Percentiles rank a stretch among this genome's conserved stretches.
Evolutionary conservation across 164 flowering plant species (phyloP).

Genomic region (Warburgia ugandensis): DNA sequence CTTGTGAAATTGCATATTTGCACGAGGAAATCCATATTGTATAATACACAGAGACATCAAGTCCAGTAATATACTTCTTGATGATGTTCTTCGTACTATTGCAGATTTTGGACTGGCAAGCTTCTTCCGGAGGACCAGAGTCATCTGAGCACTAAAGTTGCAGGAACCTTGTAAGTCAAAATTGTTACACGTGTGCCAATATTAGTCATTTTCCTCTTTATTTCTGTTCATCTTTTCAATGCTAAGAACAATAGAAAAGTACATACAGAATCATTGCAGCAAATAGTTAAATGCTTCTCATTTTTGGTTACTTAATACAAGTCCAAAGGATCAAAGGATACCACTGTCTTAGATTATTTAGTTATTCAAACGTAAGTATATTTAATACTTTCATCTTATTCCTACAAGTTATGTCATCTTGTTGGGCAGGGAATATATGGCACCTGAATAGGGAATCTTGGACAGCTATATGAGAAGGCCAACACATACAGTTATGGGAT

Average conservation of each 20-base stretch:
- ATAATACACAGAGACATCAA: conserved; percentile 61
- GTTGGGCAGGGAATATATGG: conserved; percentile 26
- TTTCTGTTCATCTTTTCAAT: too few relatives aligned
- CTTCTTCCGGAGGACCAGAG: conserved; percentile 44
- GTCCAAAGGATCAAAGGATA: too few relatives aligned
- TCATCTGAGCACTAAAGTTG: conserved; percentile 52
- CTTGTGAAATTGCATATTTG: conserved; percentile 51
- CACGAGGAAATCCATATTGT: conserved; percentile 49
- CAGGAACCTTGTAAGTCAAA: conserved; percentile 53
- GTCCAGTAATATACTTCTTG: conserved; percentile 45
- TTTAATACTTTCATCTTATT: too few relatives aligned
- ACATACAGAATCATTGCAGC: too few relatives aligned
- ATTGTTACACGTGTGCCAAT: not conserved
- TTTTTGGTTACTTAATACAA: too few relatives aligned
- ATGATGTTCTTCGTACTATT: conserved; percentile 44
- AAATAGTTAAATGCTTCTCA: too few relatives aligned
- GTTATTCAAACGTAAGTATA: too few relatives aligned
- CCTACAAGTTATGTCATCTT: not conserved
- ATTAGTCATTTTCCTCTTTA: not conserved
- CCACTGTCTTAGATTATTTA: not conserved
- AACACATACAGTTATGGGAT: too few relatives aligned
- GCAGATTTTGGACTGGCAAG: conserved; percentile 65
- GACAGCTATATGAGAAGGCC: too few relatives aligned
- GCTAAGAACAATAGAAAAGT: too few relatives aligned
- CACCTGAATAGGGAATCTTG: conserved; percentile 62